Conservation (phyloP, 2,329 filamentous ascomycete species). For the Mycosphaerella arachidis region DNA sequence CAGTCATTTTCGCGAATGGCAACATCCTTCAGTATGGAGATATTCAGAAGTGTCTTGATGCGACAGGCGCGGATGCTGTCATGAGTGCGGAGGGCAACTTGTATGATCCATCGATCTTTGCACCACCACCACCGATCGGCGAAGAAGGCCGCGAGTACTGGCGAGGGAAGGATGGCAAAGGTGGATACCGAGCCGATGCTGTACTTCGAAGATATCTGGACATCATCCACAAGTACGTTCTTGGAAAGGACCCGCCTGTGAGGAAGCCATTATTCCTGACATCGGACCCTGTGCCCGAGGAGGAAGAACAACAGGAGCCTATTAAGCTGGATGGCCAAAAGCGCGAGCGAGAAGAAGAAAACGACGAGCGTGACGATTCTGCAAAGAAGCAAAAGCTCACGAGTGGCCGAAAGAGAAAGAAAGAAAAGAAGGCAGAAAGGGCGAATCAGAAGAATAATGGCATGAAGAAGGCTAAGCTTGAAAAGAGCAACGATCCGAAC, state of each 20-base stretch:
- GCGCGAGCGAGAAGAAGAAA: not conserved
- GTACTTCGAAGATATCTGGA: constrained; percentile 84
- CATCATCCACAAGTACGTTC: constrained; percentile 75
- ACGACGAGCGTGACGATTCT: constrained; percentile 1
- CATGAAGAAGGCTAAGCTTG: constrained; percentile 34
- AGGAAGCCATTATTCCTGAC: constrained; percentile 71
- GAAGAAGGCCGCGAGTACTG: constrained; percentile 77
- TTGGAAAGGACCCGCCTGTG: constrained; percentile 60
- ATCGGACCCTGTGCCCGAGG: constrained; percentile 44
- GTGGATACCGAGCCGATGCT: constrained; percentile 85
- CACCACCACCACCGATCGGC: constrained; percentile 58
- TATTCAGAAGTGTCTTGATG: constrained; percentile 69
- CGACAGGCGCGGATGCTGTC: constrained; percentile 82
- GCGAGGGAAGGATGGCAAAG: constrained; percentile 70
- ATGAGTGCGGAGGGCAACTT: constrained; percentile 97
- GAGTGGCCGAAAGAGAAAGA: not conserved
- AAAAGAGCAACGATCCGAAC: constrained; percentile 57
- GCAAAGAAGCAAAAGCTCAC: constrained; percentile 21
- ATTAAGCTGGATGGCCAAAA: not conserved
- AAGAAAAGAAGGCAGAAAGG: not conserved
- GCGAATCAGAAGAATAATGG: not conserved
- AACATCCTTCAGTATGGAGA: constrained; percentile 82
- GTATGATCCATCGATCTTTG: constrained; percentile 85
- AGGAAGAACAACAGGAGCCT: constrained; percentile 9
- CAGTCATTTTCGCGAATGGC: constrained; percentile 94